Base-by-base conservation (phyloP, 129 eudicot genomes). In the Lonicera japonica region DNA sequence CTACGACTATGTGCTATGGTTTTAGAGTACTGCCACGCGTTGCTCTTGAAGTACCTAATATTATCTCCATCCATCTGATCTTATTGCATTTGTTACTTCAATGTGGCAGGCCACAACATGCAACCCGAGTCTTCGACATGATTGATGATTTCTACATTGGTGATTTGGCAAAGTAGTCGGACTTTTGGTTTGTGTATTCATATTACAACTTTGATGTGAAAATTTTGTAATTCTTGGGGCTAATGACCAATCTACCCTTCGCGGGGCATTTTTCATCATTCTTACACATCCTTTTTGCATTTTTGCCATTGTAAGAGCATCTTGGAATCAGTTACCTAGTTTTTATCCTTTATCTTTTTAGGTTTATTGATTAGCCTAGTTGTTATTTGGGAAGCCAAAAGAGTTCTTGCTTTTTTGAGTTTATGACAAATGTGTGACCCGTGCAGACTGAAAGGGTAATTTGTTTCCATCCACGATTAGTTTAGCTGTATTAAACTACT, bases 61-160 rank as follows among this genome's bases (percentile, higher is more conserved):
- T 64, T 21, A 53, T 21, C 8, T 48, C 7, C 0, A 18, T 48
- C 29, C 25, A 24, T 11, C 62, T 6, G 5, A 52, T 65, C 5
- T n/a, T 14, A 15, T 40, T 51, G 61, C 50, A 13, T 56, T 13
- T 22, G 36, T 61, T 19, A 17, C 55, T 29, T 21, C 39, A 25
- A 13, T 57, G 20, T 70, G 53, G 61, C 95, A 86, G 97, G 80
- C 97, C 97, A 16, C 97, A 90, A 25, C 97, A 86, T 75, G 97
- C 89, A 34, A 84, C 94, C 25, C 80, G 97, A 67, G 94, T 82
- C 23, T 90, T 86, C 50, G 89, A 90, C 75, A 83, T 90, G 84
- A 82, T 90, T 48, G 94, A 90, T 23, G 87, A 83, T 74, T 90
- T 90, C 61, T 87, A 74, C 69, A 47, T 90, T 58, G 97, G 97